Evolutionary conservation across 768 basidiomycete genomes (phyloP).

Genomic region (Pisolithus marmoratus): DNA sequence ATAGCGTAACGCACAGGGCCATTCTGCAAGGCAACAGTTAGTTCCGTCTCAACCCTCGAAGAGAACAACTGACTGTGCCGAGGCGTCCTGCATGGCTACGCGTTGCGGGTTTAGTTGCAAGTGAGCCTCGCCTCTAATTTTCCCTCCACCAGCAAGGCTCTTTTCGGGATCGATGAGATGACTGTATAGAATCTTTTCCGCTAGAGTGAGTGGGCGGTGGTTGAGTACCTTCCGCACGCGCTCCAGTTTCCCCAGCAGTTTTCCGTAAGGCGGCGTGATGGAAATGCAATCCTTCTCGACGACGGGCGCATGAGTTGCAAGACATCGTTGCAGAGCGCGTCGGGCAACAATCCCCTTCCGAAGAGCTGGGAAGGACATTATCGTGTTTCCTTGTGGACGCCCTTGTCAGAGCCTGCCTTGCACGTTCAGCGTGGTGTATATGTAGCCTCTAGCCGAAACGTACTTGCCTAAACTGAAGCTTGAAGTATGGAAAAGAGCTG

Average conservation of each 20-base stretch:
- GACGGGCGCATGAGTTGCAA: constrained; percentile 38
- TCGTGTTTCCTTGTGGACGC: background rate
- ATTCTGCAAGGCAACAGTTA: constrained; percentile 45
- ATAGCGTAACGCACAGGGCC: constrained; percentile 58
- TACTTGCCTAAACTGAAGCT: too few relatives aligned
- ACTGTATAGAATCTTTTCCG: constrained; percentile 96
- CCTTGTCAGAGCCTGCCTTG: too few relatives aligned
- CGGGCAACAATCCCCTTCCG: constrained; percentile 9
- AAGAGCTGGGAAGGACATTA: constrained; percentile 20
- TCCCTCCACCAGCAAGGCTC: constrained; percentile 56
- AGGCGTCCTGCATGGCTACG: constrained; percentile 97
- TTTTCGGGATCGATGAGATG: constrained; percentile 80
- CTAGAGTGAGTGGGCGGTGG: constrained; percentile 80
- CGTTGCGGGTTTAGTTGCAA: constrained; percentile 87
- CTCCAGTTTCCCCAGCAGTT: constrained; percentile 64
- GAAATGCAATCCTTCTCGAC: constrained; percentile 56
- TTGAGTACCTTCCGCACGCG: constrained; percentile 62
- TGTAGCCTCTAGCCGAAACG: too few relatives aligned
- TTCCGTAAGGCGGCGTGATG: constrained; percentile 82
- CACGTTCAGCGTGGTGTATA: too few relatives aligned
- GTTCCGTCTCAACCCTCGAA: background rate
- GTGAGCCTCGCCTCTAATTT: constrained; percentile 81
- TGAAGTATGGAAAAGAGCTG: too few relatives aligned
- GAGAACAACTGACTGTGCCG: constrained; percentile 63
- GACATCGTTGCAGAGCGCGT: constrained; percentile 20